Conservation (phyloP, 1,284 basidiomycete species). For the Trametes hirsuta region DNA sequence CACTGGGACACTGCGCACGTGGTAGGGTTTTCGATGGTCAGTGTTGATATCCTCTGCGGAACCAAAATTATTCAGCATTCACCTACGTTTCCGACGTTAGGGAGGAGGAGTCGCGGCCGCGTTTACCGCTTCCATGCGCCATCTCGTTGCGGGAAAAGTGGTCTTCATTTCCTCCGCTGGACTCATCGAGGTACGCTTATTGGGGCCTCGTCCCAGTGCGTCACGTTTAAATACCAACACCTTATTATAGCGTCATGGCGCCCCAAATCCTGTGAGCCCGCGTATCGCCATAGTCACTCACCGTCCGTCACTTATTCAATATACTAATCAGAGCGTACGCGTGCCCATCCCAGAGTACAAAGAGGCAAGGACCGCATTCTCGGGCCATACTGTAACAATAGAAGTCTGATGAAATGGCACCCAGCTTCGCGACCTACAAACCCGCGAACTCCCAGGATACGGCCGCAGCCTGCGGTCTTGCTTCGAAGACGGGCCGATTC, state of each 20-base stretch:
- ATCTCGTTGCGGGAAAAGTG: constrained; percentile 64
- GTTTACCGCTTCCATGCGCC: constrained; percentile 68
- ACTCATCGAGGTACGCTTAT: constrained; percentile 61
- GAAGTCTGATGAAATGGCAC: not conserved
- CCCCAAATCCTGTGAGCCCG: constrained; percentile 33
- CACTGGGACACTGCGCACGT: constrained; percentile 67
- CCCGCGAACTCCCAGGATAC: constrained; percentile 28
- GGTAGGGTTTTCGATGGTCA: constrained; percentile 74
- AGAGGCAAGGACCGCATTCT: constrained; percentile 10
- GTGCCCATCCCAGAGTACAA: constrained; percentile 14
- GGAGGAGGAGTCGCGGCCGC: constrained; percentile 73
- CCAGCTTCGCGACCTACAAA: constrained; percentile 27
- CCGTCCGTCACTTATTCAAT: constrained; percentile 40
- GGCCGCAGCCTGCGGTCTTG: constrained; percentile 25
- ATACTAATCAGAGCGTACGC: not conserved
- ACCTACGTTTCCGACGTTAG: constrained; percentile 39
- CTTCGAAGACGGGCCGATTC: constrained; percentile 28
- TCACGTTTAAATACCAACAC: constrained; percentile 44
- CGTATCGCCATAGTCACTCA: no score
- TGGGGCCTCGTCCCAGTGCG: constrained; percentile 39
- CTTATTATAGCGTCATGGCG: constrained; percentile 56
- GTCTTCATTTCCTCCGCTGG: constrained; percentile 70
- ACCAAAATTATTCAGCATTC: not conserved
- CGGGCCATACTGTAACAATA: no score
- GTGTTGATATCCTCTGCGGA: constrained; percentile 7